These are phyloP conservation scores for Thalassiosira hispida DNA, from an alignment of 352 stramenopile genomes.

Conservation along the genomic window DNA sequence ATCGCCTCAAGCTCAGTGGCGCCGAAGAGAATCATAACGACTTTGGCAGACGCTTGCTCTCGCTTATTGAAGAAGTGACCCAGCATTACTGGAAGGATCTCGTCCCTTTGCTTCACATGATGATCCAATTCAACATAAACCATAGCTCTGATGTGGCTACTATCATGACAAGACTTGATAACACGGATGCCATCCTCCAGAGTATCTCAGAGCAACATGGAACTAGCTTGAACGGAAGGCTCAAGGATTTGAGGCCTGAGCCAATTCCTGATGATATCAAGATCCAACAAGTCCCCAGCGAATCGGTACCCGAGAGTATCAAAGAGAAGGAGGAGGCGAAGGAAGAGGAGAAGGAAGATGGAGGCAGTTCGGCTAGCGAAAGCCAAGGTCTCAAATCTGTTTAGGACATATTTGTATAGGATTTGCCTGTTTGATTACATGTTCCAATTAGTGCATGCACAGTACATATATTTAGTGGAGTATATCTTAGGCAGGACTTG, in stretches of 20 bases:
- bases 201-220: not conserved
- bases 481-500: no score
- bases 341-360: no score
- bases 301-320: no score
- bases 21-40: conserved; percentile 19
- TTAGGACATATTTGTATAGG: not conserved
- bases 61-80: conserved; percentile 24
- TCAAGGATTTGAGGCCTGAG: no score
- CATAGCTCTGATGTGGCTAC: not conserved
- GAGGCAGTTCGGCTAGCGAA: no score
- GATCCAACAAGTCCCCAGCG: no score
- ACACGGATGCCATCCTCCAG: conserved; percentile 1
- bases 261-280: no score
- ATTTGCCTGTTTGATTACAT: no score
- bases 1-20: conserved; percentile 16
- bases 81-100: conserved; percentile 13
- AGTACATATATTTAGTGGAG: no score
- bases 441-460: no score
- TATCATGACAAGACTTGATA: not conserved
- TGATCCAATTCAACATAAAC: conserved; percentile 1
- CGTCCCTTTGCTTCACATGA: conserved; percentile 15
- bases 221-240: not conserved
- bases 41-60: conserved; percentile 5
- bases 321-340: no score
- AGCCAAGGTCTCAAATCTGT: not conserved